Conservation (phyloP, 768 basidiomycete genomes). For the Chalciporus chontae region DNA sequence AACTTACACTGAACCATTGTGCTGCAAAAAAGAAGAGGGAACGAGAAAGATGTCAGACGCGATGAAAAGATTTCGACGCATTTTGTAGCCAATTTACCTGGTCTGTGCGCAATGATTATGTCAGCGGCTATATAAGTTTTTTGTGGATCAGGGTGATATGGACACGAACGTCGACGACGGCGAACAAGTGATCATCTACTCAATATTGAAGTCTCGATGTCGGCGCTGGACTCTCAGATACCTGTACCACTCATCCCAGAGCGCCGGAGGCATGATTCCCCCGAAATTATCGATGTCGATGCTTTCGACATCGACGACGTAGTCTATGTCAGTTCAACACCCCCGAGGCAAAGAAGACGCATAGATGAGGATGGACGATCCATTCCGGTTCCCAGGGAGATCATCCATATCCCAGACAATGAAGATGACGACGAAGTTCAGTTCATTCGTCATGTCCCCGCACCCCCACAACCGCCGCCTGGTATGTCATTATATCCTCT, state of each 20-base stretch:
- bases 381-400: constrained; percentile 16
- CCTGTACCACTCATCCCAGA: constrained; percentile 8
- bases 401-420: constrained; percentile 34
- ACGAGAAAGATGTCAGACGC: neutral
- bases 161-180: constrained; percentile 21
- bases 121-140: constrained; percentile 19
- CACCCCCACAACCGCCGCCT: constrained; percentile 11
- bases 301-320: constrained; percentile 34
- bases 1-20: constrained; percentile 3
- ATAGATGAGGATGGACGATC: constrained; percentile 21
- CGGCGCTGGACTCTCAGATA: constrained; percentile 12
- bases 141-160: neutral
- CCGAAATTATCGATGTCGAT: constrained; percentile 45
- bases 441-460: constrained; percentile 24
- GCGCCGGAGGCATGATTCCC: constrained; percentile 13
- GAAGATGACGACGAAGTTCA: constrained; percentile 33
- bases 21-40: neutral
- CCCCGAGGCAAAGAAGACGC: constrained; percentile 25
- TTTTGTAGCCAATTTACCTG: constrained; percentile 30
- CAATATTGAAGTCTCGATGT: constrained; percentile 16
- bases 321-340: constrained; percentile 24
- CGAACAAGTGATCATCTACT: neutral
- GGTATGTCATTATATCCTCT: constrained; percentile 12
- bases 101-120: constrained; percentile 31
- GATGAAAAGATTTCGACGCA: constrained; percentile 18